Percentiles rank a stretch among this genome's conserved stretches.
These are phyloP conservation scores for Circinella umbellata DNA, from an alignment of 371 early-diverging fungal genomes.

Conservation along the genomic window DNA sequence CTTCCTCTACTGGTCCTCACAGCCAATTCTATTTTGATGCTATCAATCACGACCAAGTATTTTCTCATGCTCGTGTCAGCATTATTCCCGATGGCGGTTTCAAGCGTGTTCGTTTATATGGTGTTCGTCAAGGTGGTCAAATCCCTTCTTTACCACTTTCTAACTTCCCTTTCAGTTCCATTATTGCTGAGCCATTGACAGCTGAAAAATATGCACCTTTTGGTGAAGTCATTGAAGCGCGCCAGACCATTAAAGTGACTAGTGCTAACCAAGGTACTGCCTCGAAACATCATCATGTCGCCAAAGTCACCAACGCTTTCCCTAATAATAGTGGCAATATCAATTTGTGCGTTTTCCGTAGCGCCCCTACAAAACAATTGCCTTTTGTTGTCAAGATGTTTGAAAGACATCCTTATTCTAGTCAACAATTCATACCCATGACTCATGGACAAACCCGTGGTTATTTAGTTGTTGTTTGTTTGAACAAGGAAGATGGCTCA, in stretches of 20 bases:
- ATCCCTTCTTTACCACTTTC: conserved; percentile 42
- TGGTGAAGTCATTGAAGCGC: conserved; percentile 75
- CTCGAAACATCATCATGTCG: conserved; percentile 68
- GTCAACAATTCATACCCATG: conserved; percentile 91
- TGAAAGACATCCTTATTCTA: conserved; percentile 86
- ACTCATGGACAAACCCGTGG: conserved; percentile 55
- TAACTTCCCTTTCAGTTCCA: conserved; percentile 11
- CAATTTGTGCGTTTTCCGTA: conserved; percentile 79
- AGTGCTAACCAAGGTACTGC: conserved; percentile 82
- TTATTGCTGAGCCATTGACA: conserved; percentile 65
- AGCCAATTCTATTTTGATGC: conserved; percentile 73
- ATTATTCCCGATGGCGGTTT: conserved; percentile 76
- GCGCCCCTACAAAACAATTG: conserved; percentile 51
- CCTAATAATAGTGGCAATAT: conserved; percentile 47
- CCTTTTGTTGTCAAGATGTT: conserved; percentile 74
- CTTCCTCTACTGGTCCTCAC: conserved; percentile 58
- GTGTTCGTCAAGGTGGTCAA: conserved; percentile 42
- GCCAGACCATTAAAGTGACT: conserved; percentile 35
- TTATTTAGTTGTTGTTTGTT: conserved; percentile 82
- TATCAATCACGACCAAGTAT: conserved; percentile 53
- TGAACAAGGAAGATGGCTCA: conserved; percentile 63
- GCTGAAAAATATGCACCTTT: conserved; percentile 70
- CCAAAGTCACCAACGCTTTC: conserved; percentile 58
- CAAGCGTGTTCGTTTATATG: conserved; percentile 71
- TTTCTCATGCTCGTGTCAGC: conserved; percentile 67